Evolutionary conservation across 257 asterid species (phyloP), one percentile per base, ranked within the genome.

Genomic region (Rehmannia glutinosa): DNA sequence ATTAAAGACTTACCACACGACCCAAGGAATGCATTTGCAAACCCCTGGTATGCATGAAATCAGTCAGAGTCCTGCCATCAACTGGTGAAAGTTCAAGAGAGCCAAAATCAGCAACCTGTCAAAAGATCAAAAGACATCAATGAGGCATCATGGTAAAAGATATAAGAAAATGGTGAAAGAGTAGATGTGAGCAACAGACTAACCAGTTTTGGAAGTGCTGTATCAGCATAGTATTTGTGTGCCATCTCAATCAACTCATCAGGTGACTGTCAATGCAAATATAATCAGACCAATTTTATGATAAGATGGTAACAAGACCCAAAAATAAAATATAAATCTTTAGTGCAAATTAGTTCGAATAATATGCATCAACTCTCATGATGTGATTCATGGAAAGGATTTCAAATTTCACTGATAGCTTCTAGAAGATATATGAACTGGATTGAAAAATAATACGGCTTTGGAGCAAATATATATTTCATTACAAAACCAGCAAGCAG

Each of bases 41-140:
- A 66, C 96, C 96, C 84, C 96, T 82, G 30, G 93, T 83, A 76
- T 88, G 96, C 96, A 88, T 88, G 77, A 88, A 88, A 79, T 88
- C 96, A n/a, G 96, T 86, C 52, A 88, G 77, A 5, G 96, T 88
- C 78, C 93, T 77, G 61, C 96, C 96, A 78, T 88, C 96, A 64
- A 88, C 93, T 5, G 96, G 96, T 73, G 96, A 88, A 59, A 88
- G 87, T 78, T 88, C 96, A 41, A 88, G 90, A 27, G 96, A 88
- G 27, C 91, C 93, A 73, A 88, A 88, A 86, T 88, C 96, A 75
- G 96, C 90, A 54, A 88, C 96, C 96, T 88, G 78, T 41, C 61
- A 63, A 28, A 50, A 51, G n/a, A 33, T 21, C 20, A 68, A 62
- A 13, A n/a, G n/a, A n/a, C n/a, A n/a, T n/a, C n/a, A 64, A 41